Conservation (phyloP, 2,329 filamentous ascomycete species). For the Xylariales sp. region DNA sequence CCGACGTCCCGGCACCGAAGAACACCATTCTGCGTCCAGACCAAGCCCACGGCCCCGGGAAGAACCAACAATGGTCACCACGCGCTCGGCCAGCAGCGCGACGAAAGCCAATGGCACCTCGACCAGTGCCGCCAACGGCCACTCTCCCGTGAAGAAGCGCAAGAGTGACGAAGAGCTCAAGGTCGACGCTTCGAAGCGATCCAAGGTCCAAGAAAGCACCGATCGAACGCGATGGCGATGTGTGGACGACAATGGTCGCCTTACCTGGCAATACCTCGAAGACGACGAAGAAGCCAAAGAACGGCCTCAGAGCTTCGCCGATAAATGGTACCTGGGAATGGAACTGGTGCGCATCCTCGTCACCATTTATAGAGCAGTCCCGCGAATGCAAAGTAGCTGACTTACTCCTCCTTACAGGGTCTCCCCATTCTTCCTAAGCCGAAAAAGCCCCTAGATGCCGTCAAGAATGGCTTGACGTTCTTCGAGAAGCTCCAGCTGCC, state of each 20-base stretch:
- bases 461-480: slow-evolving; percentile 79
- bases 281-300: slow-evolving; percentile 64
- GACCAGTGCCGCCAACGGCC: slow-evolving; percentile 9
- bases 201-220: slow-evolving; percentile 55
- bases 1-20: too few species aligned
- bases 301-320: slow-evolving; percentile 86
- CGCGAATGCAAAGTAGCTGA: slow-evolving; percentile 5
- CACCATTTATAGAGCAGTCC: background rate
- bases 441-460: slow-evolving; percentile 70
- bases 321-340: slow-evolving; percentile 82
- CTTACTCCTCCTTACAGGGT: slow-evolving; percentile 44
- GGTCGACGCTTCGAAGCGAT: slow-evolving; percentile 34
- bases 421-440: slow-evolving; percentile 69
- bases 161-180: slow-evolving; percentile 30
- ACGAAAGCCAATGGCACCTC: slow-evolving; percentile 9
- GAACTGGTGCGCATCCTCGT: slow-evolving; percentile 55
- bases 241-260: slow-evolving; percentile 74
- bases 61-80: too few species aligned
- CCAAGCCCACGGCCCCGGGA: too few species aligned
- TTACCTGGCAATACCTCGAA: slow-evolving; percentile 91
- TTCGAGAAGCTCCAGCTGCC: slow-evolving; percentile 86
- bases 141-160: slow-evolving; percentile 33
- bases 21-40: too few species aligned
- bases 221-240: slow-evolving; percentile 83
- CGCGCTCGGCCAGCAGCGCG: slow-evolving; percentile 23